These are phyloP conservation scores for Huiozyma sinensis DNA, from an alignment of 805 yeast genomes.

Conservation along the genomic window DNA sequence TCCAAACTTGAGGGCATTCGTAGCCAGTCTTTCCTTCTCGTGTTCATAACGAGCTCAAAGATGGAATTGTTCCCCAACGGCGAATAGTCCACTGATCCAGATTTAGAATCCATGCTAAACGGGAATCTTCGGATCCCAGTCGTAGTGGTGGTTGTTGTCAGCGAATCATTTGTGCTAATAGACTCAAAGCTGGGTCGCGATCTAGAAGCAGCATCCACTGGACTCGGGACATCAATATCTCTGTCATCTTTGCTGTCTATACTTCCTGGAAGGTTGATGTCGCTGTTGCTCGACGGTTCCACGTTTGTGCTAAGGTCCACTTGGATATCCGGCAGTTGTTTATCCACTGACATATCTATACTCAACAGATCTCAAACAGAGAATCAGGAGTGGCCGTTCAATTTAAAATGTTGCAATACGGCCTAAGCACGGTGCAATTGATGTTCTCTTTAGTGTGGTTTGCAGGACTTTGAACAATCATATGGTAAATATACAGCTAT, in stretches of 20 bases:
- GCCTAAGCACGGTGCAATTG: too few species aligned
- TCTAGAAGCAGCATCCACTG: neutral
- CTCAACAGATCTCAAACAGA: too few species aligned
- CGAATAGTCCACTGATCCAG: conserved; percentile 26
- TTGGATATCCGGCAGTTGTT: too few species aligned
- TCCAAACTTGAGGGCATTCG: conserved; percentile 68
- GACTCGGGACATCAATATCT: neutral
- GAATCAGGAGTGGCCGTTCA: too few species aligned
- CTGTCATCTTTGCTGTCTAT: neutral
- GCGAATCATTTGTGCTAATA: neutral
- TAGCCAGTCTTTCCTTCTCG: conserved; percentile 31
- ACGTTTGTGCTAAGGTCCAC: too few species aligned
- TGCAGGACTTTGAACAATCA: too few species aligned
- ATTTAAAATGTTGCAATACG: too few species aligned
- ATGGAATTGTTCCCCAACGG: conserved; percentile 47
- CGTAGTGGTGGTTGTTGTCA: conserved; percentile 2
- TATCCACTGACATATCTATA: too few species aligned
- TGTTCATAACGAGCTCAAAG: conserved; percentile 51
- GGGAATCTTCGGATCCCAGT: conserved; percentile 4
- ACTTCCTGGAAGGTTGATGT: neutral
- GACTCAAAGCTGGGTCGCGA: conserved; percentile 8
- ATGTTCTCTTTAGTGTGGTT: too few species aligned
- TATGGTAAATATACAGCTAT: too few species aligned
- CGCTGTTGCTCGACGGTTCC: too few species aligned
- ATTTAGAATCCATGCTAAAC: conserved; percentile 6